Evolutionary conservation across 495 filamentous ascomycete species (phyloP).

Genomic region (Hypoxylon trugodes): DNA sequence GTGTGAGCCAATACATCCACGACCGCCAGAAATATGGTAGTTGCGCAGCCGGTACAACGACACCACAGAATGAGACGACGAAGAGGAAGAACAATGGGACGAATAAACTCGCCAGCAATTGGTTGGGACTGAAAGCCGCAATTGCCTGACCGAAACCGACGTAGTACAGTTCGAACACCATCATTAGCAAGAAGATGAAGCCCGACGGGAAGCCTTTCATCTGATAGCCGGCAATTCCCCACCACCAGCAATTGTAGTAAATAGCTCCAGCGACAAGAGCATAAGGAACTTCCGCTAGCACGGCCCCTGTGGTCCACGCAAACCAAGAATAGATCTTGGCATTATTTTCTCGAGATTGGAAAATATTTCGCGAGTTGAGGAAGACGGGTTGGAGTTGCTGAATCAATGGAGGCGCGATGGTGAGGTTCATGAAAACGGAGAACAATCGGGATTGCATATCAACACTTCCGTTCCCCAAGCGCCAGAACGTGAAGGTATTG

Average conservation of each 20-base stretch:
- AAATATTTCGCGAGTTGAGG: constrained; percentile 72
- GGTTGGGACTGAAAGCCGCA: constrained; percentile 75
- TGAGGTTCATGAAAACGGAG: constrained; percentile 72
- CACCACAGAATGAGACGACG: constrained; percentile 69
- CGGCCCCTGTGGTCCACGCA: constrained; percentile 59
- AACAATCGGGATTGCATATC: constrained; percentile 81
- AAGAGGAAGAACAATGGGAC: constrained; percentile 73
- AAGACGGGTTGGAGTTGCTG: constrained; percentile 75
- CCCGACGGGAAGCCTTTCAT: constrained; percentile 61
- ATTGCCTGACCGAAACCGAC: constrained; percentile 79
- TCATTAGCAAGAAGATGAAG: constrained; percentile 59
- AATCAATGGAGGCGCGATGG: constrained; percentile 57
- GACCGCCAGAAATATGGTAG: constrained; percentile 66
- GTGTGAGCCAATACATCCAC: constrained; percentile 75
- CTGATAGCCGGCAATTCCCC: constrained; percentile 58
- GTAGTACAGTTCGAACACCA: constrained; percentile 78
- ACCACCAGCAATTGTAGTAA: constrained; percentile 70
- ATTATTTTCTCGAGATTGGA: constrained; percentile 73
- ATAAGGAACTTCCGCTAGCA: constrained; percentile 69
- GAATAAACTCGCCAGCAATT: constrained; percentile 73
- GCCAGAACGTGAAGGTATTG: constrained; percentile 82
- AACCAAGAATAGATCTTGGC: constrained; percentile 80
- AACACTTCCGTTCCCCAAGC: constrained; percentile 66
- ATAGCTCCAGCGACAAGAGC: constrained; percentile 58
- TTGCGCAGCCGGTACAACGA: constrained; percentile 64